Base-by-base conservation (phyloP, 129 eudicot species). In the Flaveria brownii region DNA sequence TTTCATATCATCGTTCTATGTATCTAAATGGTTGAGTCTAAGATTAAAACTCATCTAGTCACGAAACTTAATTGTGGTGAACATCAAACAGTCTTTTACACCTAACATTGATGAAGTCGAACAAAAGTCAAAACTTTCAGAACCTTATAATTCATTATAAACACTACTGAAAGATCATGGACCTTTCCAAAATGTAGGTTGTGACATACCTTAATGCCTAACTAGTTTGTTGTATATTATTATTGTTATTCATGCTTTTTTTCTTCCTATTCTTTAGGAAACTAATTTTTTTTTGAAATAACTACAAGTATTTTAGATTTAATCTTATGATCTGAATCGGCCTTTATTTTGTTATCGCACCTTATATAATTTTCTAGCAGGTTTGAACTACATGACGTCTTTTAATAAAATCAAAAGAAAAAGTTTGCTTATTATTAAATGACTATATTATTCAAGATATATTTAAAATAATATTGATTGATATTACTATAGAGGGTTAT, bases 11-110 rank as follows among this genome's bases (percentile, higher is more conserved):
- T 54, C 4, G 9, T 16, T 55, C 57, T 51, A 13, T 51, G 57
- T 17, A 55, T 17, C 17, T 9, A 55, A 55, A 55, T 55, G 26
- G 61, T 55, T 55, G 61, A 55, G 61, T 55, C 61, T 55, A 55
- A 17, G 61, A 55, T 57, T 57, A 22, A 10, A 7, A 20, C 3
- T 23, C 61, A 10, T n/a, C 9, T 17, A 7, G 61, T 17, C 61
- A 57, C 11, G 61, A 17, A 23, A 55, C 61, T 16, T 18, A 55
- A 55, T 18, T 18, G 61, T 55, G 25, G 2, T 17, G 61, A 55
- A 55, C 61, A 55, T 55, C 23, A 17, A 55, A 57, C 64, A 57
- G 64, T 57, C 64, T 57, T 57, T 57, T 57, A 57, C 64, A 57
- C 64, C 64, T 57, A 57, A 57, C 64, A 22, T 57, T 57, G 30